A percentile compares a stretch with the other conserved stretches of the same genome.
phyloP scores from a whole-genome alignment of 345 rosid genomes.

The Barbarea vulgaris region DNA sequence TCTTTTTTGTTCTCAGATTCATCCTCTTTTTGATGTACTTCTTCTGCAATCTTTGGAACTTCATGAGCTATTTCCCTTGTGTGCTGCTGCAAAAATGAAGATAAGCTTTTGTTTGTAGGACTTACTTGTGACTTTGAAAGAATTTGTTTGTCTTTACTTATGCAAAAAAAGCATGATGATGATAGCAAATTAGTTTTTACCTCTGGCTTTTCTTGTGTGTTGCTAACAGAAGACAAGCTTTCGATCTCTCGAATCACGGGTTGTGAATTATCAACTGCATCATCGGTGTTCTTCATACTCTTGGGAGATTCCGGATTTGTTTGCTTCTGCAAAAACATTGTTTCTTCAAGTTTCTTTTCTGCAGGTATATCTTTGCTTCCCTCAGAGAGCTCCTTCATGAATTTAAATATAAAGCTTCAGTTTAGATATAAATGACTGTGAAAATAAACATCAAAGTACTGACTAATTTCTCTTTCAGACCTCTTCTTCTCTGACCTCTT shows the following conservation, averaged over 20 bases:
- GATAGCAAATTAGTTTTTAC: slow-evolving; percentile 41
- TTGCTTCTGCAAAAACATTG: slow-evolving; percentile 35
- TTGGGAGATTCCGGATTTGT: slow-evolving; percentile 29
- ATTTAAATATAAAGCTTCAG: too few relatives aligned
- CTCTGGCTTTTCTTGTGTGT: slow-evolving; percentile 42
- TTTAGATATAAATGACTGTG: slow-evolving; percentile 12
- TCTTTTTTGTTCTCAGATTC: slow-evolving; percentile 38
- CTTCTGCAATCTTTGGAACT: slow-evolving; percentile 37
- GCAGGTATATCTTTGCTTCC: too few relatives aligned
- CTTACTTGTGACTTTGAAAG: slow-evolving; percentile 27
- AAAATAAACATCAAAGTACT: neutral
- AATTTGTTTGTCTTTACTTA: neutral
- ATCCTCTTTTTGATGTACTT: slow-evolving; percentile 20
- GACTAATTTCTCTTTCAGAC: slow-evolving; percentile 31
- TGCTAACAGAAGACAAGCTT: slow-evolving; percentile 30
- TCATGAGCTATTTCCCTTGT: slow-evolving; percentile 41
- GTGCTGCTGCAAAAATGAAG: slow-evolving; percentile 10
- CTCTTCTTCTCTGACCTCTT: slow-evolving; percentile 39
- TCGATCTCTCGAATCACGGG: slow-evolving; percentile 15
- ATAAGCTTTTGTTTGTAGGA: neutral
- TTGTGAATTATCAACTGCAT: slow-evolving; percentile 2
- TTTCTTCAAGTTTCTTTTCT: slow-evolving; percentile 1
- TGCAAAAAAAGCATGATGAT: neutral
- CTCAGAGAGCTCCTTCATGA: too few relatives aligned
- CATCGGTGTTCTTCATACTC: slow-evolving; percentile 16